Base-by-base conservation (phyloP, 1,284 basidiomycete genomes). In the Heterobasidion irregulare region DNA sequence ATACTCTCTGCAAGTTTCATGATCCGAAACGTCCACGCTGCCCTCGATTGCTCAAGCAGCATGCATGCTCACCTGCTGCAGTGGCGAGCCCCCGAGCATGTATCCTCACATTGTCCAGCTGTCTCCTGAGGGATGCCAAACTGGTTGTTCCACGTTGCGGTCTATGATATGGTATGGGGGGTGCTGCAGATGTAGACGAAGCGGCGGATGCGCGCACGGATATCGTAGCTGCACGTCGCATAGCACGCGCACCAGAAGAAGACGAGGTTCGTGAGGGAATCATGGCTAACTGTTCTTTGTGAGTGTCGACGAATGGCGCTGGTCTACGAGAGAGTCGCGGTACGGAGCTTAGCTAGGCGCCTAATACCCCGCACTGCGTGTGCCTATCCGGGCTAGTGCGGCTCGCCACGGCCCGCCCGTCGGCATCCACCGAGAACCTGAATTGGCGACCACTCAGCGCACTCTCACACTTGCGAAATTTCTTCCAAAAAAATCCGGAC, bases 31-130 rank as follows among this genome's bases (percentile, higher is more conserved):
- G 26, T 26, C 26, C 4, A 5, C 26, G 4, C 26, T 26, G 26
- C 26, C 26, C 26, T 26, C 4, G 26, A 26, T 26, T 26, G 1
- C 26, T 5, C 26, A 26, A 26, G 6, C 26, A 5, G 26, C 26
- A 26, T 26, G 26, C 4, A 26, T n/a, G 54, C 36, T 26, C 46
- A 64, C 64, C 57, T 53, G 55, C 53, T 10, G 56, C 53, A 7
- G 61, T 61, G 1, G 62, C 64, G n/a, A 62, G 59, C 8, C 52
- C 52, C 46, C 61, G 58, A 7, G 52, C 43, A 34, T 32, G 50
- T 12, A 36, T 12, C 43, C 43, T 41, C 38, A 33, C 2, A 13
- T 16, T 12, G 1, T 47, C 45, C 8, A 34, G n/a, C 13, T 33
- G 46, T 33, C 32, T 47, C 33, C 1, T 8, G 1, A 12, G 3